Base-by-base conservation (phyloP, 2,329 filamentous ascomycete genomes). In the Cladosporium sp. region DNA sequence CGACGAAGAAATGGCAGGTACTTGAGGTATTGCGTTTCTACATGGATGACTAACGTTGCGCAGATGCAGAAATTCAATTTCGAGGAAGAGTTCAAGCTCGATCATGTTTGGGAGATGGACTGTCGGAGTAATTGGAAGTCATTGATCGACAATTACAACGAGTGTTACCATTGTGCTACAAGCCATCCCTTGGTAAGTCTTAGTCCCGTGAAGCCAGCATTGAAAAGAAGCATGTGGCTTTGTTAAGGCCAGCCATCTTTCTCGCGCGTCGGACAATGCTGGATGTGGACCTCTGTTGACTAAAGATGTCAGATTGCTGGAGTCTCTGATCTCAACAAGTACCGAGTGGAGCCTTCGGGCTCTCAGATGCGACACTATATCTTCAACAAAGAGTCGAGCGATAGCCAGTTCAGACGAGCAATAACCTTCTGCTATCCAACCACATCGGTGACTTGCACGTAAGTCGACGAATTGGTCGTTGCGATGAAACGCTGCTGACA, bases 91-190 rank as follows among this genome's bases (percentile, higher is more conserved):
- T 88, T 86, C 72, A 70, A 74, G 14, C 87, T 86, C 67, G 84
- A 86, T 69, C 84, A 86, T 70, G 74, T 75, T 18, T 86, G 83
- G 83, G 81, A 84, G 68, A 82, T 85, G 79, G 80, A 84, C 57
- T 81, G 81, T 0, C 79, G 81, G 28, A 84, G 81, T 72, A 86
- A 86, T 76, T 86, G 85, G 84, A 86, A 86, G 80, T 81, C 5
- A 10, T 72, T 86, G 35, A 80, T 81, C 3, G 85, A 88, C 71
- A 87, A 88, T 78, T 88, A 86, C 78, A 88, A 88, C 72, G 85
- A 86, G 72, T 87, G 85, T 70, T 88, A 88, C 69, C 85, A 87
- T 77, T 87, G 84, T 77, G 81, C 82, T 65, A 83, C 81, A 1
- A 81, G 84, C 2, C 85, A 87, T 68, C 84, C 85, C 2, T 82